Evolutionary conservation across 2,329 filamentous ascomycete species (phyloP), one percentile per base, ranked within the genome.

Genomic region (Fusarium sulawesiense): DNA sequence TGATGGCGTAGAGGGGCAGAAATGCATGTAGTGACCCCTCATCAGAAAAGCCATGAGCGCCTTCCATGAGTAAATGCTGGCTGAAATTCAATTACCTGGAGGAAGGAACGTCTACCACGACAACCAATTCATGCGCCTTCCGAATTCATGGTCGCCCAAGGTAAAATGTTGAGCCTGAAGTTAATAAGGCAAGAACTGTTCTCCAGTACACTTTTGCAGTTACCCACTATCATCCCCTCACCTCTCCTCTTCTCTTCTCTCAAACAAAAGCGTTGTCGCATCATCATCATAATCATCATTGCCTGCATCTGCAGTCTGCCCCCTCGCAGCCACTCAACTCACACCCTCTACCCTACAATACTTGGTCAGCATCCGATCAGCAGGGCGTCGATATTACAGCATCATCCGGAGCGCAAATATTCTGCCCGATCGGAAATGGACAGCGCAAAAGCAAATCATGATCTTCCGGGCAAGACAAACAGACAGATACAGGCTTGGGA

Each of bases 251-350:
- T 45, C 29, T 41, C 37, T 55, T 45, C 29, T 41, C 37, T 48
- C 25, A 18, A 56, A 44, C 41, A 37, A 54, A 40, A 49, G 60
- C 21, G 50, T 68, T 51, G 54, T 66, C 60, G 55, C 48, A 50
- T 45, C 55, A 70, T 66, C 55, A 70, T 69, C 61, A 58, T 42
- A 46, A 69, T 42, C 66, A 56, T 32, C 21, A 56, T 42, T 34
- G 29, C 47, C 25, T 48, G 50, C 55, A 53, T 27, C 49, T 25
- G 58, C 51, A 55, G 32, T 49, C 32, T 37, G 29, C 40, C 54
- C 25, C 45, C 20, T 60, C 27, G 29, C 56, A 53, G 66, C 66
- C 62, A 70, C 67, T 56, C 50, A 60, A 40, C 41, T 40, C 37
- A 70, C 63, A 51, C 66, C 53, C 56, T 56, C 46, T 30, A 53